Percentiles rank a stretch among this genome's conserved stretches.
Evolutionary conservation across 176 grass and related monocot species (phyloP).

Genomic region (Calamus simplicifolius): DNA sequence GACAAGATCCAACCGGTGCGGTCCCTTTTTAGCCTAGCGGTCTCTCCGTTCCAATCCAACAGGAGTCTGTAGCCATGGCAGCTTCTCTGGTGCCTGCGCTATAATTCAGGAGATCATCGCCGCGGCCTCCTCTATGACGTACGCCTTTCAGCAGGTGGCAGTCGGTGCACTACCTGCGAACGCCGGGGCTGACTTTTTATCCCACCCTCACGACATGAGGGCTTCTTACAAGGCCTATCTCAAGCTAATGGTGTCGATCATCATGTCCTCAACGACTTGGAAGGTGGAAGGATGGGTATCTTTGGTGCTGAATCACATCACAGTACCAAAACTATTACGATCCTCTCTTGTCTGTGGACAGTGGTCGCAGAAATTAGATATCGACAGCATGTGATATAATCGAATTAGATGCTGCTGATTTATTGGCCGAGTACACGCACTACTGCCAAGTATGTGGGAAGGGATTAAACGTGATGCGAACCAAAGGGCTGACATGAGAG

Average conservation of each 20-base stretch:
- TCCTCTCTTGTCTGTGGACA: too few species aligned
- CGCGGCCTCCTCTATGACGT: conserved; percentile 67
- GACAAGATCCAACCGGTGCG: conserved; percentile 76
- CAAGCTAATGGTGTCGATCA: too few species aligned
- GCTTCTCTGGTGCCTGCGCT: conserved; percentile 31
- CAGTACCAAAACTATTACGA: too few species aligned
- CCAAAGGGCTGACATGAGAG: conserved; percentile 27
- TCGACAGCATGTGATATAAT: not conserved
- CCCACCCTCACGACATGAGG: too few species aligned
- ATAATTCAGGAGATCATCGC: conserved; percentile 64
- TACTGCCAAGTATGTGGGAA: conserved; percentile 36
- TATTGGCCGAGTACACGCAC: conserved; percentile 22
- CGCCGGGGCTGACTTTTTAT: not conserved
- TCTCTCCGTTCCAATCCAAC: conserved; percentile 7
- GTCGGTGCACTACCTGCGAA: not conserved
- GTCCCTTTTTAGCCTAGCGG: conserved; percentile 37
- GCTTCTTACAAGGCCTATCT: too few species aligned
- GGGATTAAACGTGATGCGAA: conserved; percentile 31
- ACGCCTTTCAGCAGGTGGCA: conserved; percentile 44
- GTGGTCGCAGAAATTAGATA: too few species aligned
- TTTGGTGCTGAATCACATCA: too few species aligned
- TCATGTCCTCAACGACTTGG: too few species aligned
- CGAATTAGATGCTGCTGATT: conserved; percentile 18
- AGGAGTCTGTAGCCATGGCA: not conserved
- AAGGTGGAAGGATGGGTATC: too few species aligned